Conservation (phyloP, 352 stramenopile species). For the Phytophthora aleatoria region DNA sequence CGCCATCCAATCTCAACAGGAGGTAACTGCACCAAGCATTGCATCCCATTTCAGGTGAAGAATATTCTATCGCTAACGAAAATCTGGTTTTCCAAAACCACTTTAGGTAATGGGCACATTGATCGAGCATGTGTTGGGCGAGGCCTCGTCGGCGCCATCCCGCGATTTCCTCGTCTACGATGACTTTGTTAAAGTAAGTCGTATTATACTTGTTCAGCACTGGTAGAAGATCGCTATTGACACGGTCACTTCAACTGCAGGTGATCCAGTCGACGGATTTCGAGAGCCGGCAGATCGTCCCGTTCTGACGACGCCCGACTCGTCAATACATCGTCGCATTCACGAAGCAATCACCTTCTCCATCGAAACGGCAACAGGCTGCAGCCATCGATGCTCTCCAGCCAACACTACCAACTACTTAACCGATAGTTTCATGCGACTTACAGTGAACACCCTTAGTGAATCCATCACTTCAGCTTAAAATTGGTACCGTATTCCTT, state of each 20-base stretch:
- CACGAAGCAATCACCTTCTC: slow-evolving; percentile 5
- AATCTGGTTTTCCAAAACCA: neutral
- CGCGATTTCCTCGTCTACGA: slow-evolving; percentile 57
- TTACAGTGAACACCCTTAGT: neutral
- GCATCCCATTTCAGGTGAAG: slow-evolving; percentile 2
- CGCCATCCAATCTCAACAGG: slow-evolving; percentile 30
- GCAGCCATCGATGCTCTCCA: neutral
- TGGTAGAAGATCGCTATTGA: slow-evolving; percentile 13
- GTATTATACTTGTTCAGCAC: neutral
- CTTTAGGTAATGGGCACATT: slow-evolving; percentile 45
- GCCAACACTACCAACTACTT: neutral
- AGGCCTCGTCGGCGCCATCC: slow-evolving; percentile 53
- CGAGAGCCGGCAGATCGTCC: slow-evolving; percentile 59
- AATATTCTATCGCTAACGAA: slow-evolving; percentile 1
- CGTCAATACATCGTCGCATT: slow-evolving; percentile 21
- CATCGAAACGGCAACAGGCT: slow-evolving; percentile 21
- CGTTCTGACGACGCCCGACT: slow-evolving; percentile 45
- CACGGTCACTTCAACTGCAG: slow-evolving; percentile 27
- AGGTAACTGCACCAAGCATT: slow-evolving; percentile 24
- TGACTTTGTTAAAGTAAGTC: slow-evolving; percentile 61
- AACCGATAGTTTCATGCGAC: neutral
- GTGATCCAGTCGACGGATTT: slow-evolving; percentile 67
- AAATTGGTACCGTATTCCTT: no score
- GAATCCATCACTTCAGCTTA: no score
- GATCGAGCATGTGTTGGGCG: slow-evolving; percentile 53